A percentile compares a stretch with the other conserved stretches of the same genome.
These are phyloP conservation scores for Durotheca rogersii DNA, from an alignment of 495 filamentous ascomycete genomes.

Conservation along the genomic window DNA sequence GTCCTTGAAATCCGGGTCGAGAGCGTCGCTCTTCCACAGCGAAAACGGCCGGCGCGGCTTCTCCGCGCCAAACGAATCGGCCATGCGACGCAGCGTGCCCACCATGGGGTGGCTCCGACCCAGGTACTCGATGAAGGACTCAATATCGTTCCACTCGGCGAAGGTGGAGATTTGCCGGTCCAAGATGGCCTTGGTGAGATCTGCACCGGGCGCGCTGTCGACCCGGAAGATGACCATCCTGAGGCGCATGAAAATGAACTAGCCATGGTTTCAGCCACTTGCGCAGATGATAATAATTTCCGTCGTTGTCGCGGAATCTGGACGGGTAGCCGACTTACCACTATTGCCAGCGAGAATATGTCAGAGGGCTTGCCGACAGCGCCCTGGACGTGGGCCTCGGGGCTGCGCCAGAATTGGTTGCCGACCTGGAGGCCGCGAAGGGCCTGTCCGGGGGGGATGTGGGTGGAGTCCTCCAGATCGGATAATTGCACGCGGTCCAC, in stretches of 20 bases:
- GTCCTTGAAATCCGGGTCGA: conserved; percentile 44
- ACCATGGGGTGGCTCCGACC: conserved; percentile 44
- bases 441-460: conserved; percentile 40
- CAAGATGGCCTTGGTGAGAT: conserved; percentile 47
- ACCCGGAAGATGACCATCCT: conserved; percentile 48
- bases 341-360: conserved; percentile 40
- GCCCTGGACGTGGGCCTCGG: conserved; percentile 38
- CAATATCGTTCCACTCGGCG: conserved; percentile 43
- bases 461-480: conserved; percentile 49
- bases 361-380: conserved; percentile 38
- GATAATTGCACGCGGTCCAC: conserved; percentile 43
- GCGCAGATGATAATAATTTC: too few species aligned
- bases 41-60: conserved; percentile 41
- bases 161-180: conserved; percentile 53
- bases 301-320: not conserved
- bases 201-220: conserved; percentile 44
- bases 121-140: conserved; percentile 37
- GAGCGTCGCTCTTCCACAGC: conserved; percentile 37
- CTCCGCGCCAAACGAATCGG: conserved; percentile 39
- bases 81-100: conserved; percentile 28
- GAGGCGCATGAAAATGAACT: conserved; percentile 40
- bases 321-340: conserved; percentile 37
- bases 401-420: conserved; percentile 44
- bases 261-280: conserved; percentile 12
- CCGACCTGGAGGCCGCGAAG: conserved; percentile 36